phyloP scores from a whole-genome alignment of 2,329 filamentous ascomycete species.

The Trichoderma sp. region DNA sequence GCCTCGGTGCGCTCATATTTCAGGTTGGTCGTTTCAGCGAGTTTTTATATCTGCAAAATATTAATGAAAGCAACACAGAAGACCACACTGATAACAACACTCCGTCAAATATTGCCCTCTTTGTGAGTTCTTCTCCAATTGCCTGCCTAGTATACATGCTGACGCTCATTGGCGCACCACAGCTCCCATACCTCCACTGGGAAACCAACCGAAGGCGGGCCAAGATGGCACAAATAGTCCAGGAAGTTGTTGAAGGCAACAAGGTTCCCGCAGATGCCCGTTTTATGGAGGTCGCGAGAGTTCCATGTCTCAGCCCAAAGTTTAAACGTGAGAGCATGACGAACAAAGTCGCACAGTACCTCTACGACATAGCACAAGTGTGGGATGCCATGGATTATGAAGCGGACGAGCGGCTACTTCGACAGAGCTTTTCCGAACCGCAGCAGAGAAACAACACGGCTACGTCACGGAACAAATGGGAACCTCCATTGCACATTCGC shows the following conservation, averaged over 20 bases:
- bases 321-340: not conserved
- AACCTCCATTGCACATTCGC: not conserved
- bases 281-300: not conserved
- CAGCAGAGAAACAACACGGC: not conserved
- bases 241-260: not conserved
- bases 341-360: not conserved
- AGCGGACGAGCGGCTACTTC: not conserved
- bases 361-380: not conserved
- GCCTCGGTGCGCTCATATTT: not conserved
- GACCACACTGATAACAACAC: not conserved
- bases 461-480: not conserved
- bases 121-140: not conserved
- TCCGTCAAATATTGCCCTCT: not conserved
- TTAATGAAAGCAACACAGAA: not conserved
- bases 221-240: not conserved
- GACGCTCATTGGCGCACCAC: not conserved
- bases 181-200: not conserved
- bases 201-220: not conserved
- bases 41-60: not conserved
- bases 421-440: not conserved
- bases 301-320: not conserved
- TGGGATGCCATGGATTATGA: slow-evolving; percentile 2
- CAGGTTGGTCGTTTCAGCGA: not conserved
- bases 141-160: not conserved
- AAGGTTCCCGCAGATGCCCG: fast-evolving